These are phyloP conservation scores for Metschnikowia matae DNA, from an alignment of 805 yeast genomes.

Conservation along the genomic window DNA sequence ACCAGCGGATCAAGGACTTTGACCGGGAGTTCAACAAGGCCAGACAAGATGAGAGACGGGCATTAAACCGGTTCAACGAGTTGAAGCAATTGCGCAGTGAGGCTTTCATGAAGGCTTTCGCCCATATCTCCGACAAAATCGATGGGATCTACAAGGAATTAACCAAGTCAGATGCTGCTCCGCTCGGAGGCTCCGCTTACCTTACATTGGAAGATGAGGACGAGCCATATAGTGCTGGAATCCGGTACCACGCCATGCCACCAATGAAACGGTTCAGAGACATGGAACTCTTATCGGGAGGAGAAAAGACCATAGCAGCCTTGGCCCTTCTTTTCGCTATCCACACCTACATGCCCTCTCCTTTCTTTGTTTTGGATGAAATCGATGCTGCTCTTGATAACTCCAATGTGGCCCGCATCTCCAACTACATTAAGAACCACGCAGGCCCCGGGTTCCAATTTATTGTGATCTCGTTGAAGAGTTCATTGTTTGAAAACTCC, in stretches of 20 bases:
- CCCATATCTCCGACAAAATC: conserved; percentile 68
- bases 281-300: conserved; percentile 91
- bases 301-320: conserved; percentile 96
- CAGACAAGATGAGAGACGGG: conserved; percentile 54
- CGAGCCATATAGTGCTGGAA: conserved; percentile 80
- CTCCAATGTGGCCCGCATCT: conserved; percentile 79
- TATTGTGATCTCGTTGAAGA: conserved; percentile 88
- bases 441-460: conserved; percentile 81
- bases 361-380: conserved; percentile 93
- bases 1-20: conserved; percentile 51
- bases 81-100: conserved; percentile 58
- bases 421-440: conserved; percentile 74
- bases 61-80: conserved; percentile 52
- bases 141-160: conserved; percentile 81
- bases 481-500: conserved; percentile 78
- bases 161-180: conserved; percentile 64
- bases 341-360: conserved; percentile 88
- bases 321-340: conserved; percentile 86
- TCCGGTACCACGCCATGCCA: conserved; percentile 92
- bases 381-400: conserved; percentile 97
- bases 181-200: conserved; percentile 92
- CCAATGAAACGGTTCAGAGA: conserved; percentile 91
- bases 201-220: conserved; percentile 83
- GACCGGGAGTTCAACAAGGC: conserved; percentile 63
- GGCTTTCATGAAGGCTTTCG: conserved; percentile 66